Percentiles rank a stretch among this genome's conserved stretches.
phyloP scores from a whole-genome alignment of 2,329 filamentous ascomycete genomes.

The Verticillium tricorpus region DNA sequence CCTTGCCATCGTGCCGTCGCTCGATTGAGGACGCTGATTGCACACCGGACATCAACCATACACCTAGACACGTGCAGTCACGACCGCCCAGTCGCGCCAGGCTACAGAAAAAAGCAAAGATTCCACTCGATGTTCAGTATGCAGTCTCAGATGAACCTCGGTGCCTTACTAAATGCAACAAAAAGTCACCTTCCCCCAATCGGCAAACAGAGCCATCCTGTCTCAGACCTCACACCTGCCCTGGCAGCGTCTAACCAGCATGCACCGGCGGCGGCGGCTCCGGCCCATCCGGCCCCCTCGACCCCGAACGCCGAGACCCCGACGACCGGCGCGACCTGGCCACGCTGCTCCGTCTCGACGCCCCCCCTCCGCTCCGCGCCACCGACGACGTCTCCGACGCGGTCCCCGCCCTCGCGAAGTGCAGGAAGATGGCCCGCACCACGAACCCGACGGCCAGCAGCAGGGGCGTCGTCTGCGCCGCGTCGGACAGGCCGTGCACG shows the following conservation, averaged over 20 bases:
- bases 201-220: too few species aligned
- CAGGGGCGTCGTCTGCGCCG: slow-evolving; percentile 26
- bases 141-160: too few species aligned
- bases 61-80: too few species aligned
- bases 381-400: background rate
- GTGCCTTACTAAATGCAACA: too few species aligned
- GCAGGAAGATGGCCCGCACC: slow-evolving; percentile 18
- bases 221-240: too few species aligned
- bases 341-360: slow-evolving; percentile 5
- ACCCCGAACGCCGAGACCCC: background rate
- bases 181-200: too few species aligned
- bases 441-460: slow-evolving; percentile 24
- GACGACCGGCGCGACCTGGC: slow-evolving; percentile 2
- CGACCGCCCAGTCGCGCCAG: too few species aligned
- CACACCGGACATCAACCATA: too few species aligned
- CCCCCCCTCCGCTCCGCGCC: background rate
- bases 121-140: too few species aligned
- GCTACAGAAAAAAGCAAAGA: too few species aligned
- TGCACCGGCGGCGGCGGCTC: slow-evolving; percentile 7
- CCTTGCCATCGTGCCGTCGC: too few species aligned
- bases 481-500: slow-evolving; percentile 18
- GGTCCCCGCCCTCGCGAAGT: slow-evolving; percentile 8
- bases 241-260: background rate
- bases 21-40: too few species aligned
- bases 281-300: slow-evolving; percentile 1